A percentile compares a stretch with the other conserved stretches of the same genome.
These are phyloP conservation scores for Globisporangium okanoganense DNA, from an alignment of 352 stramenopile species.

Conservation along the genomic window DNA sequence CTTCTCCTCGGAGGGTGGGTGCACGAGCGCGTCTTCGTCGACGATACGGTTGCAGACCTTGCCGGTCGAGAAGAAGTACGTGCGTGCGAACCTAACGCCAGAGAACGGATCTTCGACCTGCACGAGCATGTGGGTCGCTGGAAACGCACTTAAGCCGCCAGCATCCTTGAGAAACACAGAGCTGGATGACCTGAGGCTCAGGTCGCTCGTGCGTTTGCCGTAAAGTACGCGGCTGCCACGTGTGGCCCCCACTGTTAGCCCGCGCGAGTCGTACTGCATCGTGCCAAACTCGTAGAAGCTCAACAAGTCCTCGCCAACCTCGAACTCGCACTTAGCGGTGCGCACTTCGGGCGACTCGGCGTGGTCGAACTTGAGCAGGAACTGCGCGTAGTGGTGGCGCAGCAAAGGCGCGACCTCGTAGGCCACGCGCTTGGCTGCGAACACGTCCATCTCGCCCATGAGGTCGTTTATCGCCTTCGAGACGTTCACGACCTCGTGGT, in stretches of 20 bases:
- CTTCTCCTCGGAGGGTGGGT: slow-evolving; percentile 13
- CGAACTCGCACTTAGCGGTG: slow-evolving; percentile 37
- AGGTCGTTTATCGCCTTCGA: slow-evolving; percentile 27
- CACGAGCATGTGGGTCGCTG: slow-evolving; percentile 63
- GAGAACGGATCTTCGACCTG: slow-evolving; percentile 72
- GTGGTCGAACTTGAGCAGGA: slow-evolving; percentile 67
- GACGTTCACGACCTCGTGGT: slow-evolving; percentile 60
- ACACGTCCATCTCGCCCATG: slow-evolving; percentile 50
- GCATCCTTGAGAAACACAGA: slow-evolving; percentile 30
- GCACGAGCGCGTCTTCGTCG: slow-evolving; percentile 61
- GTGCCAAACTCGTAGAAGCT: slow-evolving; percentile 83
- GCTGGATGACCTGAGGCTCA: slow-evolving; percentile 30
- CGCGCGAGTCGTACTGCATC: slow-evolving; percentile 50
- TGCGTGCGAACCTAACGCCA: slow-evolving; percentile 53
- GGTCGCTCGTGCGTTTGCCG: slow-evolving; percentile 37
- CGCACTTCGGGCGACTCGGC: slow-evolving; percentile 42
- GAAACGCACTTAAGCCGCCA: slow-evolving; percentile 14
- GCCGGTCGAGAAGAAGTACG: slow-evolving; percentile 66
- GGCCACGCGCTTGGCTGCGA: slow-evolving; percentile 47
- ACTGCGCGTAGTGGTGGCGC: slow-evolving; percentile 55
- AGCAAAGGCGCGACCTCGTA: slow-evolving; percentile 53
- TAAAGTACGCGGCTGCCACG: slow-evolving; percentile 62
- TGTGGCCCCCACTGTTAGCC: slow-evolving; percentile 20
- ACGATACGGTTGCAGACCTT: slow-evolving; percentile 44
- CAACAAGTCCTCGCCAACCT: slow-evolving; percentile 61